Percentiles rank a stretch among this genome's conserved stretches.
Conservation (phyloP, 768 basidiomycete species). For the Boletus edulis region DNA sequence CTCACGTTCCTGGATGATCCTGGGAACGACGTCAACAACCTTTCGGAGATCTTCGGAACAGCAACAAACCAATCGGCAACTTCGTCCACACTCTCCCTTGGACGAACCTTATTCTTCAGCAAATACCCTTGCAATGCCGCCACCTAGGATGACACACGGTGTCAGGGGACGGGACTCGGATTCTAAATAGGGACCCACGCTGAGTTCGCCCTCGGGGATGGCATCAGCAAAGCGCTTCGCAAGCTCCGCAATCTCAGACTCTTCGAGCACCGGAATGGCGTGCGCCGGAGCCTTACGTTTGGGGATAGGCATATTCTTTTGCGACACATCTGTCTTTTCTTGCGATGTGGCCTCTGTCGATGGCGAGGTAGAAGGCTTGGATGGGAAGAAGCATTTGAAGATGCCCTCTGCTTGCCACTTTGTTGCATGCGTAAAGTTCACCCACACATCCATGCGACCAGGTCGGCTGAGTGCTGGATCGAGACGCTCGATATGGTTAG, state of each 20-base stretch:
- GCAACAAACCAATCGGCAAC: conserved; percentile 62
- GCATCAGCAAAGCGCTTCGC: conserved; percentile 80
- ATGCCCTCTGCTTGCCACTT: conserved; percentile 93
- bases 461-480: conserved; percentile 87
- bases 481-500: conserved; percentile 91
- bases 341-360: conserved; percentile 11
- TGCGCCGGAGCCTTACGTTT: conserved; percentile 61
- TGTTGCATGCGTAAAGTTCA: conserved; percentile 87
- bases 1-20: conserved; percentile 75
- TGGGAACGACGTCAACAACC: conserved; percentile 17
- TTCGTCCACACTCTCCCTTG: conserved; percentile 80
- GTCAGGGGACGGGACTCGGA: background rate
- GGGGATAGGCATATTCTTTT: conserved; percentile 64
- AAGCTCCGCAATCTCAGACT: conserved; percentile 71
- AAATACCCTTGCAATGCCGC: conserved; percentile 84
- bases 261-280: conserved; percentile 66
- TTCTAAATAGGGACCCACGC: conserved; percentile 47
- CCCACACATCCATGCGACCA: conserved; percentile 91
- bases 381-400: conserved; percentile 94
- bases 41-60: conserved; percentile 4
- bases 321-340: conserved; percentile 47
- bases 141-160: conserved; percentile 46
- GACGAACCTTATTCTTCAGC: conserved; percentile 88
- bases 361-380: conserved; percentile 30
- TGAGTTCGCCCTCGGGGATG: conserved; percentile 85